These are phyloP conservation scores for Pseudozyma thailandica DNA, from an alignment of 1,284 basidiomycete genomes.

Conservation along the genomic window DNA sequence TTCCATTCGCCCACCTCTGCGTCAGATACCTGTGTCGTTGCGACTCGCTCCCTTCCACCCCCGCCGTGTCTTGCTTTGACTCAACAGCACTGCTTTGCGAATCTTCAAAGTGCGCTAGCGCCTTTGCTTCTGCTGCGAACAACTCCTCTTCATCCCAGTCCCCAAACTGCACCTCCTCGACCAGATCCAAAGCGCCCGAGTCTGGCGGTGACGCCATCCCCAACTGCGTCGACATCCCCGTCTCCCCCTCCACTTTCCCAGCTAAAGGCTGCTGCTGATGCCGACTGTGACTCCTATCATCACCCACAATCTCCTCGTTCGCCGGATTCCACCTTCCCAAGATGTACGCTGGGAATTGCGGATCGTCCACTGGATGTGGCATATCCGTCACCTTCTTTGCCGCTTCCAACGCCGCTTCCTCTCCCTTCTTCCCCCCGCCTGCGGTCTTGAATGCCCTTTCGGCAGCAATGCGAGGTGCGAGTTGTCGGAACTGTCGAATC, in stretches of 20 bases:
- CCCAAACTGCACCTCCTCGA: constrained; percentile 59
- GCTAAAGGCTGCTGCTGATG: constrained; percentile 18
- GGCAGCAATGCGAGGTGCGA: constrained; percentile 27
- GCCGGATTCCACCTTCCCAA: constrained; percentile 43
- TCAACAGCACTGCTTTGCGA: constrained; percentile 4
- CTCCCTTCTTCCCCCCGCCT: constrained; percentile 32
- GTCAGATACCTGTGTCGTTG: constrained; percentile 51
- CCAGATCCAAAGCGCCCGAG: constrained; percentile 50
- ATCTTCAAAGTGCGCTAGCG: constrained; percentile 11
- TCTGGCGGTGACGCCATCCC: constrained; percentile 13
- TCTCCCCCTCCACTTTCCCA: not conserved
- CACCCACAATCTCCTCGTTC: constrained; percentile 40
- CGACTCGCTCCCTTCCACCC: constrained; percentile 3
- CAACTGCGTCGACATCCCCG: constrained; percentile 13
- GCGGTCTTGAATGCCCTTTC: constrained; percentile 26
- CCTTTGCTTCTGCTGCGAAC: constrained; percentile 38
- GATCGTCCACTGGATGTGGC: constrained; percentile 35
- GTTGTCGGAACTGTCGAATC: constrained; percentile 54
- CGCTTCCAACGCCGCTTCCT: constrained; percentile 36
- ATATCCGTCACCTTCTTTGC: constrained; percentile 23
- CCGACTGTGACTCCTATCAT: constrained; percentile 23
- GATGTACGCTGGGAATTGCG: constrained; percentile 38
- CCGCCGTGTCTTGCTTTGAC: not conserved
- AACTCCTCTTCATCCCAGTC: constrained; percentile 54
- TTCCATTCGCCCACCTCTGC: constrained; percentile 60